Percentiles rank a stretch among this genome's conserved stretches.
Conservation (phyloP, 176 grass and related monocot genomes). For the Carex littledalei region DNA sequence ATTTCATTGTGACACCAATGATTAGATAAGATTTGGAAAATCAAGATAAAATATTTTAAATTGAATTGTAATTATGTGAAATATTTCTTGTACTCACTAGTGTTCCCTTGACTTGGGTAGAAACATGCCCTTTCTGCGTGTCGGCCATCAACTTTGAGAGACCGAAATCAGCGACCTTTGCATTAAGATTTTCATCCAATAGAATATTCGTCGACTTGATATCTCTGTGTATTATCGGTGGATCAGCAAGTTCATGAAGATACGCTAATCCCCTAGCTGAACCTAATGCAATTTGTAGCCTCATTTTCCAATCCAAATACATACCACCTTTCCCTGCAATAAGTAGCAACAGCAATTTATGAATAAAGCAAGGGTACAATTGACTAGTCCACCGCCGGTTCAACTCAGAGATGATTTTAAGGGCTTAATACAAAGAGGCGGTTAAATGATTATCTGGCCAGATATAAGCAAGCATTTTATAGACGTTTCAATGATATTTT, state of each 20-base stretch:
- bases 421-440: neutral
- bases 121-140: constrained; percentile 60
- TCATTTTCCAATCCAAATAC: constrained; percentile 68
- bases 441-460: neutral
- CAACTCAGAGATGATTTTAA: neutral
- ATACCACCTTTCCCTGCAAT: constrained; percentile 40
- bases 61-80: neutral
- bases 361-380: constrained; percentile 1
- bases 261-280: constrained; percentile 77
- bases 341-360: constrained; percentile 18
- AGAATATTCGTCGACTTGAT: constrained; percentile 85
- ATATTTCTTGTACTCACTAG: constrained; percentile 34
- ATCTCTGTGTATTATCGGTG: constrained; percentile 90
- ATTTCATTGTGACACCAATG: neutral
- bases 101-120: constrained; percentile 92
- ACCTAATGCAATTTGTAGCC: constrained; percentile 64
- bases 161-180: constrained; percentile 94
- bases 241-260: constrained; percentile 80
- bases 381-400: neutral
- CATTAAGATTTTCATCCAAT: constrained; percentile 66
- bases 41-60: neutral
- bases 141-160: constrained; percentile 58
- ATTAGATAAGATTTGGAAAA: neutral
- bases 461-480: constrained; percentile 8
- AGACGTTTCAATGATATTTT: neutral